Percentiles rank a stretch among this genome's conserved stretches.
Conservation (phyloP, 345 rosid species). For the Salix purpurea region DNA sequence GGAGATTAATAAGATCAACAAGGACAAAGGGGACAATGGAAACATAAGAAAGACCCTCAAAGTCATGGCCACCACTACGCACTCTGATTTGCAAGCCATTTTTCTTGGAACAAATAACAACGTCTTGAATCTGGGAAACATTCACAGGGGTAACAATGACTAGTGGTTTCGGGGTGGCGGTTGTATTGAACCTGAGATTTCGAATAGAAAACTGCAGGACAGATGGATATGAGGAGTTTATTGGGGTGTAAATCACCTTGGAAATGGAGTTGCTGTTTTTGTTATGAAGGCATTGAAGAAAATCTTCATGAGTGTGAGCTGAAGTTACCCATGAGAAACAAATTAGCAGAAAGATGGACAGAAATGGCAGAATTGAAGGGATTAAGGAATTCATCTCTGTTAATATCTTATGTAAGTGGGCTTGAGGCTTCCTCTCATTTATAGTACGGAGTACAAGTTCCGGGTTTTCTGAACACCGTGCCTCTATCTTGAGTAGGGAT, state of each 20-base stretch:
- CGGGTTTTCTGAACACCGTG: neutral
- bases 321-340: neutral
- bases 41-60: conserved; percentile 15
- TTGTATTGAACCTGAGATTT: conserved; percentile 7
- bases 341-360: neutral
- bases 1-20: conserved; percentile 17
- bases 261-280: conserved; percentile 7
- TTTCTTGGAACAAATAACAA: neutral
- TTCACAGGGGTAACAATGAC: conserved; percentile 10
- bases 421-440: neutral
- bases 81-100: conserved; percentile 9
- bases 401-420: neutral
- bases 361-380: neutral
- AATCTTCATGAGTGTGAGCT: conserved; percentile 8
- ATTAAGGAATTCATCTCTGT: neutral
- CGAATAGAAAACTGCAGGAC: conserved; percentile 6
- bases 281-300: conserved; percentile 4
- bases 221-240: conserved; percentile 5
- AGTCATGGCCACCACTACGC: conserved; percentile 22
- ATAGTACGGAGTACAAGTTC: neutral
- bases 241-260: conserved; percentile 7
- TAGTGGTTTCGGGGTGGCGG: conserved; percentile 7
- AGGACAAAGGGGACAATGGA: conserved; percentile 12
- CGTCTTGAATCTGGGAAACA: conserved; percentile 1
- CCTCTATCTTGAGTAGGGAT: neutral